Evolutionary conservation across 352 stramenopile genomes (phyloP).

Genomic region (Saprolegnia diclina): DNA sequence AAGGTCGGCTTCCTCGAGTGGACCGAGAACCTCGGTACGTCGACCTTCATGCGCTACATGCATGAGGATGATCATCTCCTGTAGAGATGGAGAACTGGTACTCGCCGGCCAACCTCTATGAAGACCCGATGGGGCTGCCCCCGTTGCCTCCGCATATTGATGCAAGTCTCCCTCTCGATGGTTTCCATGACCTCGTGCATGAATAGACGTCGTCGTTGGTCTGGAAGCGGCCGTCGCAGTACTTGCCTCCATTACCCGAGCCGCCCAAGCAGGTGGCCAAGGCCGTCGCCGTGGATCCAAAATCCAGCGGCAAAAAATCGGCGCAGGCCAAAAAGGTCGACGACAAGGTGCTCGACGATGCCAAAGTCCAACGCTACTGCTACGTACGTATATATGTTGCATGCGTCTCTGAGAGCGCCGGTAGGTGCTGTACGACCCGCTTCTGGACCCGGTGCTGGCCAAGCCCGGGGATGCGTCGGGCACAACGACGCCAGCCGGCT

Average conservation of each 20-base stretch:
- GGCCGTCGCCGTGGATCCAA: conserved; percentile 1
- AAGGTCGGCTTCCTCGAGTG: conserved; percentile 59
- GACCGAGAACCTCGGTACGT: conserved; percentile 33
- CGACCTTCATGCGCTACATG: background rate
- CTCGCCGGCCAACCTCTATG: conserved; percentile 36
- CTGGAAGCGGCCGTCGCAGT: conserved; percentile 65
- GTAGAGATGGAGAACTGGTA: conserved; percentile 48
- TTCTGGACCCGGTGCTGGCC: conserved; percentile 9
- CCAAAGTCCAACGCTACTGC: conserved; percentile 38
- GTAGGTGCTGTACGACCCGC: conserved; percentile 23
- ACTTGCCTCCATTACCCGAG: conserved; percentile 42
- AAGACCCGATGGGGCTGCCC: conserved; percentile 39
- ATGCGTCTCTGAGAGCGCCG: background rate
- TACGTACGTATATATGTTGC: conserved; percentile 38
- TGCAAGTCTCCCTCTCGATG: background rate
- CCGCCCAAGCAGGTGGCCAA: conserved; percentile 34
- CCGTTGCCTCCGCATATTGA: conserved; percentile 32
- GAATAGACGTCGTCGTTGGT: conserved; percentile 28
- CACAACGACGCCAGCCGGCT: background rate
- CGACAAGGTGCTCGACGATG: conserved; percentile 33
- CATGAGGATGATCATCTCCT: background rate
- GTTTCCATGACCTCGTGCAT: background rate
- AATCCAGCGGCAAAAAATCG: conserved; percentile 8
- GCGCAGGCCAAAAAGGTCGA: conserved; percentile 14
- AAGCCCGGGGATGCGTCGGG: conserved; percentile 7